A percentile compares a stretch with the other conserved stretches of the same genome.
Conservation (phyloP, 2,329 filamentous ascomycete species). For the Didymella segeticola region DNA sequence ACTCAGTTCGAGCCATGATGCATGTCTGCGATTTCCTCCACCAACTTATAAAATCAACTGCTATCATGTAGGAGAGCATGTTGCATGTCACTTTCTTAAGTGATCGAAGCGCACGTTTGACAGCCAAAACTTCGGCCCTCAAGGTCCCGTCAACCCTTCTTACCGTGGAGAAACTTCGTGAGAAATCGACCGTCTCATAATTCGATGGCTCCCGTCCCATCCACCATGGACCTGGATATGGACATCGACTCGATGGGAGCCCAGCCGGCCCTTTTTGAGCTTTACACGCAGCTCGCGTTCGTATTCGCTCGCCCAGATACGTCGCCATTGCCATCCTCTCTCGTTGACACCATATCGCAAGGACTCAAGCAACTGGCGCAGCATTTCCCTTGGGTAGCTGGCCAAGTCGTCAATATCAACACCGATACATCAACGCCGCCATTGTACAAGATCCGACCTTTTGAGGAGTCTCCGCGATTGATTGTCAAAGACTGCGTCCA, state of each 20-base stretch:
- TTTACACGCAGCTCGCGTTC: conserved; percentile 58
- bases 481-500: neutral
- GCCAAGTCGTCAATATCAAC: conserved; percentile 47
- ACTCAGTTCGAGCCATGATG: neutral
- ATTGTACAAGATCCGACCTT: conserved; percentile 1
- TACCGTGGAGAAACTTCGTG: too few species aligned
- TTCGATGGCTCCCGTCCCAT: too few species aligned
- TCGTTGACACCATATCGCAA: conserved; percentile 17
- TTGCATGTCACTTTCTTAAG: neutral
- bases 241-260: conserved; percentile 55
- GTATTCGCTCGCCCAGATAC: conserved; percentile 46
- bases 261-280: conserved; percentile 47
- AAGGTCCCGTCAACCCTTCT: too few species aligned
- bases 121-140: neutral
- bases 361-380: conserved; percentile 41
- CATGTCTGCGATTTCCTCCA: neutral
- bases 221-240: conserved; percentile 18
- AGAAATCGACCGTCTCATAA: too few species aligned
- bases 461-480: neutral
- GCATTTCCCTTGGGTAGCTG: conserved; percentile 58
- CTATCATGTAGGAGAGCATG: neutral
- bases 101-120: neutral
- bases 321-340: neutral
- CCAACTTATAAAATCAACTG: neutral
- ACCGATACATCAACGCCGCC: conserved; percentile 36